Percentiles rank a stretch among this genome's conserved stretches.
Conservation (phyloP, 2,329 filamentous ascomycete species). For the Onygenales sp. region DNA sequence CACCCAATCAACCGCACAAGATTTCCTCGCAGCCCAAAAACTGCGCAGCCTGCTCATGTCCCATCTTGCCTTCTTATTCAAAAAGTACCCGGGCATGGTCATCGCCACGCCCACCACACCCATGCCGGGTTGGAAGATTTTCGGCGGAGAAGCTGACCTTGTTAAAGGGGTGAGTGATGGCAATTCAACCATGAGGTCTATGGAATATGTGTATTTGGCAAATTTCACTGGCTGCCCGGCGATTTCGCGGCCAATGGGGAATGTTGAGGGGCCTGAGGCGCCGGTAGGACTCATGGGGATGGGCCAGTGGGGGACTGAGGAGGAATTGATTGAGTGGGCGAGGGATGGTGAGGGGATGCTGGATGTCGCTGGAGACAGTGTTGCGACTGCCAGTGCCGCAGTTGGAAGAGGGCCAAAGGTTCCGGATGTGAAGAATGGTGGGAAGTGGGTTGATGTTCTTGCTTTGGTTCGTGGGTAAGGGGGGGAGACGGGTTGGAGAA, state of each 20-base stretch:
- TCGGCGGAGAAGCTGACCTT: conserved; percentile 52
- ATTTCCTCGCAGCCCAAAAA: conserved; percentile 64
- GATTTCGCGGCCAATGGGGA: conserved; percentile 66
- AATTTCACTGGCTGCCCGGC: conserved; percentile 75
- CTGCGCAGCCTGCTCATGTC: conserved; percentile 69
- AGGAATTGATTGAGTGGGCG: conserved; percentile 43
- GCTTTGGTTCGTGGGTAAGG: conserved; percentile 13
- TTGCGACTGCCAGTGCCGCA: neutral
- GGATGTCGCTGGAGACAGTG: conserved; percentile 18
- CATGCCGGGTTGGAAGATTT: conserved; percentile 62
- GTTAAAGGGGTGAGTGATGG: conserved; percentile 59
- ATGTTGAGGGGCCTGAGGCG: conserved; percentile 40
- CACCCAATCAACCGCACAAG: conserved; percentile 53
- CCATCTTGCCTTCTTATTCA: conserved; percentile 63
- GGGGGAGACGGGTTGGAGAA: neutral
- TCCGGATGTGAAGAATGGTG: conserved; percentile 17
- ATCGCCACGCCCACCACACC: conserved; percentile 72
- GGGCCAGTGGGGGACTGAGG: conserved; percentile 46
- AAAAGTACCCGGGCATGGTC: conserved; percentile 62
- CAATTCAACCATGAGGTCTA: conserved; percentile 63
- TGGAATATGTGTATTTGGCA: conserved; percentile 79
- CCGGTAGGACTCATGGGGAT: conserved; percentile 47
- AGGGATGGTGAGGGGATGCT: conserved; percentile 43
- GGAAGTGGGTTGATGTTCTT: conserved; percentile 31
- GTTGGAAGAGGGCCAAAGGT: conserved; percentile 17